These are phyloP conservation scores for Barnettozyma wickerhamii DNA, from an alignment of 805 yeast genomes.

Conservation along the genomic window DNA sequence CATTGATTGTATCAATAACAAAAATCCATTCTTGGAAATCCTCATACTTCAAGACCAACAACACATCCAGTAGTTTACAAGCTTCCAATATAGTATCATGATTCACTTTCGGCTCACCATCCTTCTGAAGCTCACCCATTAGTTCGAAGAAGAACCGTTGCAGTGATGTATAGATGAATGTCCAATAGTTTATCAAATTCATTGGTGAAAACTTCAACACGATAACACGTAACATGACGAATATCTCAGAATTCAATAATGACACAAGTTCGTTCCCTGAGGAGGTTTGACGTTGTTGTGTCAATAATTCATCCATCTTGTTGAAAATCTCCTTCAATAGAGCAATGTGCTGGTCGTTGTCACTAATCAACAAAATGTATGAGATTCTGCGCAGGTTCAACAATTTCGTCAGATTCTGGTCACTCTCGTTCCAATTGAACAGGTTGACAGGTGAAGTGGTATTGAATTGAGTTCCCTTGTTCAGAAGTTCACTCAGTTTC, in stretches of 20 bases:
- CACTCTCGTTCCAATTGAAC: conserved; percentile 74
- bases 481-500: conserved; percentile 47
- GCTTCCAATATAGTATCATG: conserved; percentile 47
- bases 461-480: conserved; percentile 38
- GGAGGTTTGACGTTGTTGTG: conserved; percentile 18
- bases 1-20: conserved; percentile 62
- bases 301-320: conserved; percentile 38
- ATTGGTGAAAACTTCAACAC: conserved; percentile 56
- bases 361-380: conserved; percentile 58
- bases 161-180: conserved; percentile 57
- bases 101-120: conserved; percentile 32
- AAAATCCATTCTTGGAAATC: conserved; percentile 91
- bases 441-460: conserved; percentile 45
- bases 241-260: conserved; percentile 37
- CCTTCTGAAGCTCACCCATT: conserved; percentile 27
- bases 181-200: conserved; percentile 70
- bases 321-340: conserved; percentile 45
- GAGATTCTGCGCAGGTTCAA: conserved; percentile 57
- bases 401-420: conserved; percentile 43
- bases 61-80: conserved; percentile 74
- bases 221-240: conserved; percentile 59
- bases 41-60: conserved; percentile 64
- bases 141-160: conserved; percentile 39
- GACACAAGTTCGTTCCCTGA: conserved; percentile 26
- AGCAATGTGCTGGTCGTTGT: conserved; percentile 48